Base-by-base conservation (phyloP, 768 basidiomycete genomes). In the Boletus huronensis region DNA sequence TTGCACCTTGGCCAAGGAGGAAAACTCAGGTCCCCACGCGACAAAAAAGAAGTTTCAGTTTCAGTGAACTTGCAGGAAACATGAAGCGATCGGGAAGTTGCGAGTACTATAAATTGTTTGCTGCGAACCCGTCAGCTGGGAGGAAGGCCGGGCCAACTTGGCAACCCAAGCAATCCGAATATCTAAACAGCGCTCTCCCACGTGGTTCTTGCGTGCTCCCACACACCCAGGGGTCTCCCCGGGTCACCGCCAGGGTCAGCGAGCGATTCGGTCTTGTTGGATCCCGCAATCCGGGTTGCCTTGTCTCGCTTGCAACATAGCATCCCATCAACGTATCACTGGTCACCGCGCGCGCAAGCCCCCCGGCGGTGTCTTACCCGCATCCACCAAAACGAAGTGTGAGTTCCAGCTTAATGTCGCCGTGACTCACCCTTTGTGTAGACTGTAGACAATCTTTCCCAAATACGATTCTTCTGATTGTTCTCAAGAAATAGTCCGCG, bases 151-250 rank as follows among this genome's bases (percentile, higher is more conserved):
- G 38, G 56, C 48, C 38, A 61, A 56, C 36, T 9, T 38, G 35
- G 46, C 29, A 41, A 41, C 32, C 52, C 50, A 48, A 53, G 53
- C 35, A 55, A 55, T 34, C 51, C 54, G 41, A 63, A 36, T 43
- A 49, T 52, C 61, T 60, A 46, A 28, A 48, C 31, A 39, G 46
- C 46, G 51, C 50, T 39, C 39, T 67, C 67, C 43, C 70, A 57
- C 67, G 59, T 70, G 60, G 57, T 58, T 56, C 47, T 53, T 40
- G 49, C 47, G 29, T 55, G 41, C 59, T 69, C 62, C 55, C 69
- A 66, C 49, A 31, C 60, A 32, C 45, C 29, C 52, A 48, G 50
- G 48, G 54, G 51, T 58, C 50, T 35, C 26, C 38, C 23, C 41
- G 21, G 55, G 51, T 61, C 39, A 35, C 41, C 32, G 14, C 31